Base-by-base conservation (phyloP, 1,284 basidiomycete species). In the Boletus sp. region DNA sequence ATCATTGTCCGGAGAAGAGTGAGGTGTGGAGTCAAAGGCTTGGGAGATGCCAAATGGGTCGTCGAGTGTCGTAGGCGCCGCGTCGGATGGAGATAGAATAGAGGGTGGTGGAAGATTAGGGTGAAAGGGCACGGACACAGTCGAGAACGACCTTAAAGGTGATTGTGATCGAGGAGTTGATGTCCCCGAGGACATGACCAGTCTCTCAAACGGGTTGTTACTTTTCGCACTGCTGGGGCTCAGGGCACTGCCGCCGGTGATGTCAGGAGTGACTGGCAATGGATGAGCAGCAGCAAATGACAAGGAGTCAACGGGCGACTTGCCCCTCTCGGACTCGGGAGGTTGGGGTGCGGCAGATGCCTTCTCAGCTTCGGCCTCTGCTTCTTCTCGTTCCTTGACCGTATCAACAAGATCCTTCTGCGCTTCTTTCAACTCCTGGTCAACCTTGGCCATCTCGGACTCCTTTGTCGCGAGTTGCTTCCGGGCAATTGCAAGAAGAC, bases 391-490 rank as follows among this genome's bases (percentile, higher is more conserved):
- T 60, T 87, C 88, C 53, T 76, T 73, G 32, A 75, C 74, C 6
- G 75, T 69, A 19, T 72, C 68, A 8, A 70, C 61, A 12, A 78
- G 68, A 60, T 90, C 86, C 2, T 67, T 70, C 39, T 75, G 69
- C 1, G 80, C 79, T 41, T 86, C 87, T 55, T 80, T 77, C 7
- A 87, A 69, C 57, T 95, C 92, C 60, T 81, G 80, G 56, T 86
- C 81, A 2, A 76, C 74, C 60, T 82, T 86, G 12, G 78, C 80
- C 46, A 80, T 81, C 56, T 93, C 88, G 0, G 76, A 73, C 68
- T 98, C 94, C 42, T 91, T 88, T 0, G 88, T 83, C 13, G 79
- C 81, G 19, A 99, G 74, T 71, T 99, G 96, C 70, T 99, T 99
- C 73, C 88, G 88, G 8, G 91, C 88, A 64, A 99, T 96, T 4